Base-by-base conservation (phyloP, 768 basidiomycete species). In the Mycena crocata region DNA sequence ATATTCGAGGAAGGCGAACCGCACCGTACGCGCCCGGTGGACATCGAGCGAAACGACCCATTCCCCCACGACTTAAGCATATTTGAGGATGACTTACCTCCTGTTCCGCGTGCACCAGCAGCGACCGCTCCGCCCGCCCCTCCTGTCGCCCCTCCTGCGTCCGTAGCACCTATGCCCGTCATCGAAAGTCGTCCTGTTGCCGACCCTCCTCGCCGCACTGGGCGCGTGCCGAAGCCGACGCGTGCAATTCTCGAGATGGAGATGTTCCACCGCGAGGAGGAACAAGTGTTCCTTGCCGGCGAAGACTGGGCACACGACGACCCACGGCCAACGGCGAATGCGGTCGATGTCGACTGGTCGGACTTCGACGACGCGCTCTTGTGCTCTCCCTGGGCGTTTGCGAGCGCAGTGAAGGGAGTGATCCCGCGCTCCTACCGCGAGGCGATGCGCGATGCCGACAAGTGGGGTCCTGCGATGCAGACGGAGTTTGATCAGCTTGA, bases 1-100 rank as follows among this genome's bases (percentile, higher is more conserved):
- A 39, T 54, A 1, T 67, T 52, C 40, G 59, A 62, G 34, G 60
- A 46, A 21, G 37, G 66, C 26, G 19, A 35, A 35, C 51, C 51
- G n/a, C 51, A 54, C 32, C 51, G 51, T 19, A 54, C 32, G 19
- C 51, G 51, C n/a, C 51, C 21, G 48, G 48, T 26, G 19, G 21
- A 5, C 12, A 26, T 3, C n/a, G 51, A 26, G 23, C 34, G 37
- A 2, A 21, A 35, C 51, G 51, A 54, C 32, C 32, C 51, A 26
- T 9, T 54, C 23, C 51, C 51, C 15, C n/a, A 35, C 3, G 51
- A 54, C 32, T 21, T 35, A 8, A 9, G 23, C 9, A 37, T 54
- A 21, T 54, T 54, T 23, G 51, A 34, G 9, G 39, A 56, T 40
- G 28, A 56, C 28, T 23, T 15, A 39, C 55, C 39, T 44, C 24